Conservation (phyloP, 2,329 filamentous ascomycete species). For the Cordyceps sp. region DNA sequence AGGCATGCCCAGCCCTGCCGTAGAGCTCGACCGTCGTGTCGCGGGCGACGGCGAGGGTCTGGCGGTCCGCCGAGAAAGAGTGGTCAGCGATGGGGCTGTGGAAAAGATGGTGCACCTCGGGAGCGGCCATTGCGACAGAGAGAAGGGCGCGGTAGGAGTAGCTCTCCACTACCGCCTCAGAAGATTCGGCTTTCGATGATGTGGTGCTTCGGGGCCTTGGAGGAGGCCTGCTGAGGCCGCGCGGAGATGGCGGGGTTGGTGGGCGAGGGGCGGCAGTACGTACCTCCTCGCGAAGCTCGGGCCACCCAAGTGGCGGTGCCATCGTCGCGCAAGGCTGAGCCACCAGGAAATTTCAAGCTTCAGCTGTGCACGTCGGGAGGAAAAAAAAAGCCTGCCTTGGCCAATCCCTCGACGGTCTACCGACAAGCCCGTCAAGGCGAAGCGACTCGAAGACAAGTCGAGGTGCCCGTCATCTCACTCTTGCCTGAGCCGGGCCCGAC, state of each 20-base stretch:
- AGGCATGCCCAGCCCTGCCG: constrained; percentile 52
- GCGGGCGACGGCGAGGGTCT: constrained; percentile 76
- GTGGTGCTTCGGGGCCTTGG: no score
- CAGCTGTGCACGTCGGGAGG: no score
- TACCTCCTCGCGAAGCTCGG: neutral
- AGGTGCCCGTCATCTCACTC: no score
- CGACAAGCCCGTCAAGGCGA: no score
- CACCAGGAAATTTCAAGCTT: constrained; percentile 1
- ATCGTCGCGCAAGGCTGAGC: neutral
- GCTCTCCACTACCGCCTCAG: constrained; percentile 81
- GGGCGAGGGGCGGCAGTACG: no score
- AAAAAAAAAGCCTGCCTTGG: no score
- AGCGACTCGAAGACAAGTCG: no score
- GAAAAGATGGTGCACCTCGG: constrained; percentile 93
- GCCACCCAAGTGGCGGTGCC: neutral
- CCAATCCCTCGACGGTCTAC: no score
- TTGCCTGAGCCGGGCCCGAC: neutral
- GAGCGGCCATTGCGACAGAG: constrained; percentile 50
- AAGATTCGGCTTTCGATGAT: neutral
- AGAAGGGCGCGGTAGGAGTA: constrained; percentile 29
- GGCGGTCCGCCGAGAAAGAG: constrained; percentile 86
- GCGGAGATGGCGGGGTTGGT: no score
- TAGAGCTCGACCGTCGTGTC: constrained; percentile 88
- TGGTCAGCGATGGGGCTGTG: constrained; percentile 94
- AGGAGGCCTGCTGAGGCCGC: neutral